Conservation (phyloP, 495 filamentous ascomycete genomes). For the Terfezia claveryi region DNA sequence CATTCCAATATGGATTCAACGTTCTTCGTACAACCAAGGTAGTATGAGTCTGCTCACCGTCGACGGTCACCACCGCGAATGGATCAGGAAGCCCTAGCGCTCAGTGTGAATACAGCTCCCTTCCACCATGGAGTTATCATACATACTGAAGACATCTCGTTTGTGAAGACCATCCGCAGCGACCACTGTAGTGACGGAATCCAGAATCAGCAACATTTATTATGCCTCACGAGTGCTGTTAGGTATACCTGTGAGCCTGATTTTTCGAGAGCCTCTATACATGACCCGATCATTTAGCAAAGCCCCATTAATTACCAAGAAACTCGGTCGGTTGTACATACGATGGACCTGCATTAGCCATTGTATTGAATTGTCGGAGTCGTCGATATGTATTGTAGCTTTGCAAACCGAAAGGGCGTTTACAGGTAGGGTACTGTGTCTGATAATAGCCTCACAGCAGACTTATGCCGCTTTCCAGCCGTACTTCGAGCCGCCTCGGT, state of each 20-base stretch:
- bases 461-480: no score
- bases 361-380: conserved; percentile 3
- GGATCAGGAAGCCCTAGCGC: conserved; percentile 77
- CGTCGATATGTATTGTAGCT: background rate
- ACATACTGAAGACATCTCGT: conserved; percentile 91
- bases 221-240: no score
- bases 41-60: conserved; percentile 89
- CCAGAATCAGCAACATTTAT: no score
- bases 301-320: conserved; percentile 1
- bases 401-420: no score
- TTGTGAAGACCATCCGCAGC: conserved; percentile 97
- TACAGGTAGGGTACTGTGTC: no score
- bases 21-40: conserved; percentile 92
- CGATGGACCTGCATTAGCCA: conserved; percentile 16
- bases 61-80: conserved; percentile 89
- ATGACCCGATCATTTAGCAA: background rate
- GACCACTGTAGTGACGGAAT: conserved; percentile 41
- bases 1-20: conserved; percentile 97
- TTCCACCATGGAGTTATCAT: background rate
- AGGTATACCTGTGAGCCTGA: conserved; percentile 41
- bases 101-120: background rate
- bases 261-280: conserved; percentile 31
- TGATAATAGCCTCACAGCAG: no score
- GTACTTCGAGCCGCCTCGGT: no score
- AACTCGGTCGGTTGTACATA: conserved; percentile 5